These are phyloP conservation scores for Syncephalastrum monosporum DNA, from an alignment of 371 early-diverging fungal species.

Conservation along the genomic window DNA sequence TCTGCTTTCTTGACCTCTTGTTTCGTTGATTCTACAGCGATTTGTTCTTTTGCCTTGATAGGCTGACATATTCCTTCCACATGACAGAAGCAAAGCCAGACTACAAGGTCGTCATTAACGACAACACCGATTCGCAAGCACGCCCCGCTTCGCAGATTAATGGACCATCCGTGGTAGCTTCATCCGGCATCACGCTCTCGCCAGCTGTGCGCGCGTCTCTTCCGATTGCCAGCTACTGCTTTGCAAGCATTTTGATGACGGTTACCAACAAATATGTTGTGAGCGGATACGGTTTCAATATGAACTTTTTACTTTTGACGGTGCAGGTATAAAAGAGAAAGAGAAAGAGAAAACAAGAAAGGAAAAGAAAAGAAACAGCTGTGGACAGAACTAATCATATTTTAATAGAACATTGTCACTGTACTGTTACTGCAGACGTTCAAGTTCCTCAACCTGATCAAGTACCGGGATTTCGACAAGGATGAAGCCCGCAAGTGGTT, in stretches of 20 bases:
- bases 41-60: too few relatives aligned
- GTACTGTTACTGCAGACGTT: conserved; percentile 43
- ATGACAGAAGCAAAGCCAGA: conserved; percentile 22
- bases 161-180: conserved; percentile 28
- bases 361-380: neutral
- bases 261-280: conserved; percentile 95
- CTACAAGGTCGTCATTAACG: conserved; percentile 21
- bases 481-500: conserved; percentile 84
- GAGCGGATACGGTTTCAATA: conserved; percentile 80
- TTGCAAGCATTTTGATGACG: conserved; percentile 93
- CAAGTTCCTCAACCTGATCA: conserved; percentile 65
- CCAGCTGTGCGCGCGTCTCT: conserved; percentile 48
- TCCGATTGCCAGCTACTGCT: conserved; percentile 87
- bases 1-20: too few relatives aligned
- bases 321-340: conserved; percentile 64
- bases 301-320: conserved; percentile 89
- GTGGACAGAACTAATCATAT: neutral
- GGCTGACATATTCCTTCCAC: neutral
- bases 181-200: conserved; percentile 37
- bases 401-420: conserved; percentile 38
- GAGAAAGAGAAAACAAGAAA: neutral
- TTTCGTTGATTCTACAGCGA: too few relatives aligned
- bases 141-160: conserved; percentile 2
- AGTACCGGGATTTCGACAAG: conserved; percentile 66
- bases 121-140: conserved; percentile 5